phyloP scores from a whole-genome alignment of 345 rosid species.

The Camelina laxa region DNA sequence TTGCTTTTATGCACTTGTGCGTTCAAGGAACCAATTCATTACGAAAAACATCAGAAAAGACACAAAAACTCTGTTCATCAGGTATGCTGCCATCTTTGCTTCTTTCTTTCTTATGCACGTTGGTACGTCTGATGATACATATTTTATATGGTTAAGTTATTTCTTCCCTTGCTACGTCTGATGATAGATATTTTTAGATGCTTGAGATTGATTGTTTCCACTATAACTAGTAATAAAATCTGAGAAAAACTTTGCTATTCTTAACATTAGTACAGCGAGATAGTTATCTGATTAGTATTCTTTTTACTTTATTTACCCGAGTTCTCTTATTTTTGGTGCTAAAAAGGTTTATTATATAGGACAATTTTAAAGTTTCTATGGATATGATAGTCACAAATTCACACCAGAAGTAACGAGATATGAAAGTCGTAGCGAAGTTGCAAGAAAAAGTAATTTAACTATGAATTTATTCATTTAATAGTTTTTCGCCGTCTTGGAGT shows the following conservation, averaged over 20 bases:
- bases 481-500: background rate
- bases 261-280: slow-evolving; percentile 8
- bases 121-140: slow-evolving; percentile 1
- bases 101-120: slow-evolving; percentile 7
- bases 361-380: no score
- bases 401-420: no score
- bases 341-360: no score
- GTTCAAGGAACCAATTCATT: slow-evolving; percentile 29
- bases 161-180: no score
- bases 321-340: no score
- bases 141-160: no score
- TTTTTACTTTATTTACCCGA: no score
- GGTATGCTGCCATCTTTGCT: slow-evolving; percentile 35
- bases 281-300: background rate
- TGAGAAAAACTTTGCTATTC: slow-evolving; percentile 28
- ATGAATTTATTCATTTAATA: background rate
- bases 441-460: slow-evolving; percentile 1
- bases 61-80: slow-evolving; percentile 21
- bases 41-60: slow-evolving; percentile 28
- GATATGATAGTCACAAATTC: no score
- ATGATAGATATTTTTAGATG: no score
- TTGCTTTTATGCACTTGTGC: slow-evolving; percentile 24
- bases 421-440: background rate
- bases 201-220: slow-evolving; percentile 17
- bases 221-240: slow-evolving; percentile 10